A percentile compares a stretch with the other conserved stretches of the same genome.
These are phyloP conservation scores for Fusarium nurragi DNA, from an alignment of 2,329 filamentous ascomycete genomes.

Conservation along the genomic window DNA sequence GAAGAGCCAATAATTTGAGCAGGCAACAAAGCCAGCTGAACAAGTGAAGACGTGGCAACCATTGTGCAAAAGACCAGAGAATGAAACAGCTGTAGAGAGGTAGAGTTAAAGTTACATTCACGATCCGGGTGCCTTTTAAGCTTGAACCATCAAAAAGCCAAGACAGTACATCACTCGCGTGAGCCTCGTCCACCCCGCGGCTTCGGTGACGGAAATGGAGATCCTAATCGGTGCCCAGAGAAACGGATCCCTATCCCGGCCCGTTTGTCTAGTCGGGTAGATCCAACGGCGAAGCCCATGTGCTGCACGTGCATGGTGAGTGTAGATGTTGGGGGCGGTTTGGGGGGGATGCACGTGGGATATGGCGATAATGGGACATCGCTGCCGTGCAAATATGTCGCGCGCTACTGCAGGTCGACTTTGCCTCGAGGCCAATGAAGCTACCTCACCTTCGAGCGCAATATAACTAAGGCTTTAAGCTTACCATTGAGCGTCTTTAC, in stretches of 20 bases:
- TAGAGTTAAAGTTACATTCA: slow-evolving; percentile 7
- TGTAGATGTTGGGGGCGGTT: slow-evolving; percentile 27
- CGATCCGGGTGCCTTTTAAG: slow-evolving; percentile 23
- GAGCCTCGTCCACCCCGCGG: slow-evolving; percentile 2
- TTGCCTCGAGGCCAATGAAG: neutral
- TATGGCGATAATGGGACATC: neutral
- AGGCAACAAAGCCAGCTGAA: slow-evolving; percentile 36
- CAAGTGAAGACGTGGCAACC: slow-evolving; percentile 26
- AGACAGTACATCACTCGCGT: slow-evolving; percentile 22
- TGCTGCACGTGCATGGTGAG: slow-evolving; percentile 31
- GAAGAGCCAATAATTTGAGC: slow-evolving; percentile 25
- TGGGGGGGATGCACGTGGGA: slow-evolving; percentile 29
- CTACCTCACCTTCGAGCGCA: too few relatives aligned
- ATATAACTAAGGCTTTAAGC: too few relatives aligned
- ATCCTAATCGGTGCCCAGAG: slow-evolving; percentile 2
- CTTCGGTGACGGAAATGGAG: slow-evolving; percentile 39
- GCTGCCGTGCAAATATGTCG: neutral
- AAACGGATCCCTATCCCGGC: slow-evolving; percentile 11
- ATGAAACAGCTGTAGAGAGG: neutral
- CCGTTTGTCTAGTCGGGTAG: neutral
- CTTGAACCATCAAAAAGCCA: slow-evolving; percentile 15
- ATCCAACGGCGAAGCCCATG: slow-evolving; percentile 27
- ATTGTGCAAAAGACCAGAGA: slow-evolving; percentile 13
- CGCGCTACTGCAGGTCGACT: neutral
- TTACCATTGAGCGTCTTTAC: neutral